phyloP scores from a whole-genome alignment of 371 early-diverging fungal genomes.

The Rhizomucor miehei region DNA sequence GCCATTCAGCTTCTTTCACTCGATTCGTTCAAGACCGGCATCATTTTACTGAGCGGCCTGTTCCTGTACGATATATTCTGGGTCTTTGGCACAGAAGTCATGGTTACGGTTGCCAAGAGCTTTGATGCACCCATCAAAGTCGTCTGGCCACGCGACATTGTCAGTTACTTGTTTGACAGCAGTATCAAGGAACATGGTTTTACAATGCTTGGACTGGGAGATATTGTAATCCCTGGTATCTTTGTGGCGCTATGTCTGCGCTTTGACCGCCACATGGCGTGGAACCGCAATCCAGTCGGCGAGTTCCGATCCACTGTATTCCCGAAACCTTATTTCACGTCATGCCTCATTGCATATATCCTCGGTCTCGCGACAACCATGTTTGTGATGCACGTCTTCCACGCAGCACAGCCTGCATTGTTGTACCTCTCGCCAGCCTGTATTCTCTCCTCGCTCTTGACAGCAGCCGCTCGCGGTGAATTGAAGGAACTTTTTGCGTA shows the following conservation, averaged over 20 bases:
- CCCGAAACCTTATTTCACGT: slow-evolving; percentile 85
- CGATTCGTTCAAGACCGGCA: slow-evolving; percentile 94
- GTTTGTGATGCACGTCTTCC: slow-evolving; percentile 92
- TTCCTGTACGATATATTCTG: slow-evolving; percentile 98
- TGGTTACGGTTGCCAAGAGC: slow-evolving; percentile 96
- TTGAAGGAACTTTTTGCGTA: slow-evolving; percentile 78
- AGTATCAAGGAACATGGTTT: slow-evolving; percentile 46
- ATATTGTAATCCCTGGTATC: slow-evolving; percentile 95
- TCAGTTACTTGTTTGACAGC: slow-evolving; percentile 44
- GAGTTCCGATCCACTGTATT: slow-evolving; percentile 61
- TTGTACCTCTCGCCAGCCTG: slow-evolving; percentile 97
- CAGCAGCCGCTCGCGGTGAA: slow-evolving; percentile 82
- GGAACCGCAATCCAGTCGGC: slow-evolving; percentile 47
- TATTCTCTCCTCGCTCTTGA: slow-evolving; percentile 80
- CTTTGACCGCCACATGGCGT: slow-evolving; percentile 77
- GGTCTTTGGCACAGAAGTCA: slow-evolving; percentile 98
- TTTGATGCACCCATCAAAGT: slow-evolving; percentile 98
- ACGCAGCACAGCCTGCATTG: slow-evolving; percentile 97
- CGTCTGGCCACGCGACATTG: slow-evolving; percentile 81
- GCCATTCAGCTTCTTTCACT: slow-evolving; percentile 87
- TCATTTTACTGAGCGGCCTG: slow-evolving; percentile 86
- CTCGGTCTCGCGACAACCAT: slow-evolving; percentile 88
- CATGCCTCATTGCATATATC: slow-evolving; percentile 79
- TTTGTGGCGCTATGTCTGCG: slow-evolving; percentile 90
- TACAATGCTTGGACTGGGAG: slow-evolving; percentile 97